Evolutionary conservation across 2,329 filamentous ascomycete species (phyloP).

Genomic region (Fusarium kyushuense): DNA sequence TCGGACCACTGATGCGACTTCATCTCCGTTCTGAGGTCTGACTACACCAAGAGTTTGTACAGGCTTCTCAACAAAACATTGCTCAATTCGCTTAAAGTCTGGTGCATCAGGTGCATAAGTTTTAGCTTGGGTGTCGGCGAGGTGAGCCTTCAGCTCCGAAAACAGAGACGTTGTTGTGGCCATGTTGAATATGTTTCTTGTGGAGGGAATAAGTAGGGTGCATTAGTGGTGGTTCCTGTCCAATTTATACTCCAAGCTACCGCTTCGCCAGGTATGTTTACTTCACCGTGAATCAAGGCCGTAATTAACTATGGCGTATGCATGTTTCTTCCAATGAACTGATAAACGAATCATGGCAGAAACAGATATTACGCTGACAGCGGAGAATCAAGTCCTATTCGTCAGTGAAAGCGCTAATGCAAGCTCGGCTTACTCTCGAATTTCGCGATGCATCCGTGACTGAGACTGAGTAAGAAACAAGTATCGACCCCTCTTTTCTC

Average conservation of each 20-base stretch:
- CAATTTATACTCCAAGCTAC: neutral
- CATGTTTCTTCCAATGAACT: neutral
- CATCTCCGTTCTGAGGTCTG: neutral
- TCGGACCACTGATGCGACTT: neutral
- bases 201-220: neutral
- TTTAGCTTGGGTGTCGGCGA: neutral
- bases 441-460: neutral
- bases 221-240: neutral
- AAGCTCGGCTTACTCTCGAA: neutral
- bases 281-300: neutral
- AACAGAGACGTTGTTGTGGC: neutral
- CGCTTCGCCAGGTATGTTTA: neutral
- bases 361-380: neutral
- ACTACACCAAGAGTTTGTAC: neutral
- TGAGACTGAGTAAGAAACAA: neutral
- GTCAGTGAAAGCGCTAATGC: neutral
- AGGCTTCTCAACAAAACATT: constrained; percentile 16
- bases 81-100: neutral
- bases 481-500: neutral
- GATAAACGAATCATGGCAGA: neutral
- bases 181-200: neutral
- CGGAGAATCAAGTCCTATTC: neutral
- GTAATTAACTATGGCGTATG: neutral
- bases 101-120: constrained; percentile 21
- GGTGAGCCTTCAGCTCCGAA: neutral